These are phyloP conservation scores for Leccinum boreale DNA, from an alignment of 768 basidiomycete species.

Conservation along the genomic window DNA sequence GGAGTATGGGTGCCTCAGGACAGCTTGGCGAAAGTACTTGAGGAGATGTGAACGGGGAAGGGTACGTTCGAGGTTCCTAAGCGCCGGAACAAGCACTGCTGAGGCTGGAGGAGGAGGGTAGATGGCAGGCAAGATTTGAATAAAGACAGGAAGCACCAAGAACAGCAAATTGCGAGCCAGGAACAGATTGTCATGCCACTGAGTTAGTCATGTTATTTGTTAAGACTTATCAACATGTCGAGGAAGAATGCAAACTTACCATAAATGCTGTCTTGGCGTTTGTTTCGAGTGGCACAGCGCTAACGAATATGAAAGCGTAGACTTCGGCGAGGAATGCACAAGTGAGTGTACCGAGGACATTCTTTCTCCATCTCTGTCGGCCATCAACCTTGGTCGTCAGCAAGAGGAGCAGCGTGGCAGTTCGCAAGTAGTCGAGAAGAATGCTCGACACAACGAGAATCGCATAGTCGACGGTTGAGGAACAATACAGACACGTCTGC, in stretches of 20 bases:
- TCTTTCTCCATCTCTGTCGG: conserved; percentile 42
- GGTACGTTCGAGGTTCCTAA: conserved; percentile 33
- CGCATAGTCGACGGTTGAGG: conserved; percentile 55
- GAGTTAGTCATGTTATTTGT: background rate
- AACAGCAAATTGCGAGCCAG: conserved; percentile 55
- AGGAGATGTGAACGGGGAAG: conserved; percentile 51
- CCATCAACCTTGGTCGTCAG: conserved; percentile 42
- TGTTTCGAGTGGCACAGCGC: conserved; percentile 44
- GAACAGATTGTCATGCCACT: conserved; percentile 69
- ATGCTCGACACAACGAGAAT: conserved; percentile 54
- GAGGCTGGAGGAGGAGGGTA: conserved; percentile 31
- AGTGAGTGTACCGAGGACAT: conserved; percentile 47
- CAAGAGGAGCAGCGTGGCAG: conserved; percentile 45
- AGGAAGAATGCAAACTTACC: conserved; percentile 27
- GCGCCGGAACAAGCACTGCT: conserved; percentile 18
- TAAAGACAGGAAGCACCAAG: conserved; percentile 50
- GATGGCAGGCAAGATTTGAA: conserved; percentile 41
- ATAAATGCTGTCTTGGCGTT: conserved; percentile 38
- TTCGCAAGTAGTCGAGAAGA: conserved; percentile 57
- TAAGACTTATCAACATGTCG: background rate
- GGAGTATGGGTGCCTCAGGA: conserved; percentile 50
- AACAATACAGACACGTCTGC: conserved; percentile 64
- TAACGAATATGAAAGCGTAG: conserved; percentile 49
- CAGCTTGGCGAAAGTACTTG: conserved; percentile 54
- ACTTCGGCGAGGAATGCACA: conserved; percentile 49